Evolutionary conservation across 2,329 filamentous ascomycete species (phyloP).

Genomic region (Dactylellina drechsleri): DNA sequence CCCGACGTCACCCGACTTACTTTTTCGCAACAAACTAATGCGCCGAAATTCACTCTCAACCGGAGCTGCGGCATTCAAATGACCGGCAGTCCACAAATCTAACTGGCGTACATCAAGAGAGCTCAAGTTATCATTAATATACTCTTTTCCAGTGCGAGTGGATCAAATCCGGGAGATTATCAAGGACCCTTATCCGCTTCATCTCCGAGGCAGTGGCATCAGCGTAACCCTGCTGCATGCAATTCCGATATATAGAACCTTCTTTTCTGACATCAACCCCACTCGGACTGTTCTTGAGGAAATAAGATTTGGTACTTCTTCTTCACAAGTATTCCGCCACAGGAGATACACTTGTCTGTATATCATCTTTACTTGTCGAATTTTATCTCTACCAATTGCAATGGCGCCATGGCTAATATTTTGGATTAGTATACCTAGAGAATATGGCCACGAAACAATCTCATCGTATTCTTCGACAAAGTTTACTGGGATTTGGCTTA

Average conservation of each 20-base stretch:
- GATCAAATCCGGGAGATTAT: conserved; percentile 52
- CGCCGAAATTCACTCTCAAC: conserved; percentile 14
- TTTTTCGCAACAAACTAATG: conserved; percentile 22
- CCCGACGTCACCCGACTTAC: conserved; percentile 10
- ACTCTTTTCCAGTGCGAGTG: conserved; percentile 23
- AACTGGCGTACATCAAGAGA: conserved; percentile 9
- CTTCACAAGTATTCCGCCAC: too few species aligned
- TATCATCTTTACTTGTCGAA: background rate
- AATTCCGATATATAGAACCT: conserved; percentile 29
- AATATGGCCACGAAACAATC: conserved; percentile 39
- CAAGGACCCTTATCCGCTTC: conserved; percentile 53
- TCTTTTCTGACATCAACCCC: conserved; percentile 29
- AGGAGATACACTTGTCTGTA: conserved; percentile 1
- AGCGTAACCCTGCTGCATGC: conserved; percentile 35
- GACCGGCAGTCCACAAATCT: conserved; percentile 6
- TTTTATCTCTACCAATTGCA: conserved; percentile 19
- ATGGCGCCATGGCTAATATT: conserved; percentile 22
- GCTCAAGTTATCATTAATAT: conserved; percentile 12
- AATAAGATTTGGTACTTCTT: conserved; percentile 7
- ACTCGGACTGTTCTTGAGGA: conserved; percentile 9
- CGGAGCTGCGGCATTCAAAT: conserved; percentile 10
- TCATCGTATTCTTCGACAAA: conserved; percentile 23
- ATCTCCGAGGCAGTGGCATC: conserved; percentile 49
- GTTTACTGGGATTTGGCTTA: conserved; percentile 21
- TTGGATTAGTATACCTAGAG: conserved; percentile 31